phyloP scores from a whole-genome alignment of 106 monocot species.

The Iris macrosiphon region DNA sequence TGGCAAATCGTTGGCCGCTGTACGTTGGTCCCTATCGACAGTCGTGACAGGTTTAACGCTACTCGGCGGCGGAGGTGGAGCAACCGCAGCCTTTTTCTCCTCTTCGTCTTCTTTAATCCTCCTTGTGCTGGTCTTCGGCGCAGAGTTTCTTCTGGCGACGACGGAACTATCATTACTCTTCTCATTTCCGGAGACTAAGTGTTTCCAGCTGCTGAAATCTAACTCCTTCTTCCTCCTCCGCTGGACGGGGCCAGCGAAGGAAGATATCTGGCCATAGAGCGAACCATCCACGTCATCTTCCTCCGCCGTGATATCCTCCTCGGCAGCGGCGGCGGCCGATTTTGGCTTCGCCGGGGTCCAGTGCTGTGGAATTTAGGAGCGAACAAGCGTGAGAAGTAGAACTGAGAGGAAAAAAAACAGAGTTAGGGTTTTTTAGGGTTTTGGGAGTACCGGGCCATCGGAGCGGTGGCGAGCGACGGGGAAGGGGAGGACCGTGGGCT shows the following conservation, averaged over 20 bases:
- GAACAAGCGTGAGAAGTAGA: neutral
- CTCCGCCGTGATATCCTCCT: constrained; percentile 22
- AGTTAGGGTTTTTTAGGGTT: neutral
- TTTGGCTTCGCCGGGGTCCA: constrained; percentile 37
- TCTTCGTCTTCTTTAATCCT: neutral
- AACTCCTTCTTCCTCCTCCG: constrained; percentile 64
- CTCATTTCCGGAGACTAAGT: constrained; percentile 15
- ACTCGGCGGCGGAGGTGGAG: neutral
- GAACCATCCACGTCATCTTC: constrained; percentile 34
- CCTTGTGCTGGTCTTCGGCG: no score
- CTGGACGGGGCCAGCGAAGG: constrained; percentile 32
- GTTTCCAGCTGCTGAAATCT: constrained; percentile 67
- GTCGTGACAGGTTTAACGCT: neutral
- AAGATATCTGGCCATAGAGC: constrained; percentile 23
- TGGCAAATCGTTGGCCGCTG: neutral
- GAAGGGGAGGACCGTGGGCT: constrained; percentile 75
- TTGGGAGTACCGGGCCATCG: constrained; percentile 64
- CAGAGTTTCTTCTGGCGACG: neutral
- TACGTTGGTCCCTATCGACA: neutral
- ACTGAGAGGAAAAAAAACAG: neutral
- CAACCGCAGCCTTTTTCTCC: no score
- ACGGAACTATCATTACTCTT: neutral
- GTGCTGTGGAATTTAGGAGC: constrained; percentile 30
- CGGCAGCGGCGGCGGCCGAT: neutral
- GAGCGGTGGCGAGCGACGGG: constrained; percentile 98